phyloP scores from a whole-genome alignment of 371 early-diverging fungal genomes.

The Mucor saturninus region DNA sequence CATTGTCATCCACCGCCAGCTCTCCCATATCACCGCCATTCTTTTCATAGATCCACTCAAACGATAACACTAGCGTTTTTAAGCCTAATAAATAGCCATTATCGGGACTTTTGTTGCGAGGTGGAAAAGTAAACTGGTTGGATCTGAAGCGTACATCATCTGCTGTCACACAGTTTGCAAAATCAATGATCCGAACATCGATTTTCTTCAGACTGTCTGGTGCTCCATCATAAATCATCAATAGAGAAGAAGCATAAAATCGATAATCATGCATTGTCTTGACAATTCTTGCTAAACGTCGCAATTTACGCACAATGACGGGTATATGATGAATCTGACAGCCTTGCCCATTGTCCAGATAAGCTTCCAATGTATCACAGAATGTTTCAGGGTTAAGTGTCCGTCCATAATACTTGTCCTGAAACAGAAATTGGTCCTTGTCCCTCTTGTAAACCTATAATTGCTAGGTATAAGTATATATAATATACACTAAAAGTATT shows the following conservation, averaged over 20 bases:
- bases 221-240: conserved; percentile 61
- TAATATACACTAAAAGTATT: too few relatives aligned
- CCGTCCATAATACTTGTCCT: conserved; percentile 95
- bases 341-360: conserved; percentile 79
- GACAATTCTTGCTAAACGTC: conserved; percentile 73
- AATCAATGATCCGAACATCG: conserved; percentile 93
- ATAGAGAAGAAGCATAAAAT: conserved; percentile 89
- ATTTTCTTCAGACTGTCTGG: conserved; percentile 42
- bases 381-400: conserved; percentile 78
- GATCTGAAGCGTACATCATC: conserved; percentile 36
- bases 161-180: conserved; percentile 78
- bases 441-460: conserved; percentile 78
- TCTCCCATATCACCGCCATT: conserved; percentile 47
- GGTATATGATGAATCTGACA: conserved; percentile 85
- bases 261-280: conserved; percentile 76
- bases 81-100: conserved; percentile 78
- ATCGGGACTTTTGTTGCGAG: conserved; percentile 71
- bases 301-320: conserved; percentile 72
- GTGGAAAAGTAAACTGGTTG: conserved; percentile 61
- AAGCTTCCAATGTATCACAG: conserved; percentile 78
- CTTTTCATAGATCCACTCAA: conserved; percentile 63
- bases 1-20: conserved; percentile 31
- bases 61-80: conserved; percentile 67
- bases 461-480: background rate
- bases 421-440: conserved; percentile 68